These are phyloP conservation scores for Prototheca stagnorum DNA, from an alignment of 163 green algal genomes.

Conservation along the genomic window DNA sequence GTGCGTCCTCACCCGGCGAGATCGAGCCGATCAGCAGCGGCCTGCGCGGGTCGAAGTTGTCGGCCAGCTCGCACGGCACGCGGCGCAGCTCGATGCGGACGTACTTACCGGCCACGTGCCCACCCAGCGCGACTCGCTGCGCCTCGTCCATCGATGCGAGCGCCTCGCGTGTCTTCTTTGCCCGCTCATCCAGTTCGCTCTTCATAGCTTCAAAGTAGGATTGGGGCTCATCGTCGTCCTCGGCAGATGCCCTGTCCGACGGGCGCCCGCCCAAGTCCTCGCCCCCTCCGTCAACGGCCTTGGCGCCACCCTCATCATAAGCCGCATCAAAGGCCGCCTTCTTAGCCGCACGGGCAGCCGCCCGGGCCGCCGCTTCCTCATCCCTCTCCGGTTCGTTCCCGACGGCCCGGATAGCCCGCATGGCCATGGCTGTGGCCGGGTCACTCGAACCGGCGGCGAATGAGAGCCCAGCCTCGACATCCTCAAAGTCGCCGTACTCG, in stretches of 20 bases:
- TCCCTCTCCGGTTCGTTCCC: no score
- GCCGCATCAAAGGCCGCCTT: slow-evolving; percentile 69
- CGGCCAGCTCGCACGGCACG: slow-evolving; percentile 73
- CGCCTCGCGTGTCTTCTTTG: slow-evolving; percentile 36
- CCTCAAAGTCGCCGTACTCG: slow-evolving; percentile 89
- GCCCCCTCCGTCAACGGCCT: slow-evolving; percentile 4
- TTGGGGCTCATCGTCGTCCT: slow-evolving; percentile 41
- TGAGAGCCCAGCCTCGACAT: slow-evolving; percentile 67
- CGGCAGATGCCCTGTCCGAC: not conserved
- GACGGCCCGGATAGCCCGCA: slow-evolving; percentile 53
- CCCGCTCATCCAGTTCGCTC: slow-evolving; percentile 53
- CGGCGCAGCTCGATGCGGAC: slow-evolving; percentile 69
- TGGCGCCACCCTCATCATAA: slow-evolving; percentile 36
- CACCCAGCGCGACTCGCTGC: slow-evolving; percentile 69
- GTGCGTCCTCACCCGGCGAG: slow-evolving; percentile 53
- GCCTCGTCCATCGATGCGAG: slow-evolving; percentile 55
- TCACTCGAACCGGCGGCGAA: slow-evolving; percentile 30
- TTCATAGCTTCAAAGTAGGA: slow-evolving; percentile 83
- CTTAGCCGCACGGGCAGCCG: slow-evolving; percentile 51
- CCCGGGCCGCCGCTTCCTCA: slow-evolving; percentile 24
- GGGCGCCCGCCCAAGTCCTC: slow-evolving; percentile 8
- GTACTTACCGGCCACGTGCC: slow-evolving; percentile 71
- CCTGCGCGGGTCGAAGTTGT: slow-evolving; percentile 59
- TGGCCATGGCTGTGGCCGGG: slow-evolving; percentile 34
- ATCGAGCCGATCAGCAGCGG: slow-evolving; percentile 84